Base-by-base conservation (phyloP, 164 flowering plant species). In the Houttuynia cordata region DNA sequence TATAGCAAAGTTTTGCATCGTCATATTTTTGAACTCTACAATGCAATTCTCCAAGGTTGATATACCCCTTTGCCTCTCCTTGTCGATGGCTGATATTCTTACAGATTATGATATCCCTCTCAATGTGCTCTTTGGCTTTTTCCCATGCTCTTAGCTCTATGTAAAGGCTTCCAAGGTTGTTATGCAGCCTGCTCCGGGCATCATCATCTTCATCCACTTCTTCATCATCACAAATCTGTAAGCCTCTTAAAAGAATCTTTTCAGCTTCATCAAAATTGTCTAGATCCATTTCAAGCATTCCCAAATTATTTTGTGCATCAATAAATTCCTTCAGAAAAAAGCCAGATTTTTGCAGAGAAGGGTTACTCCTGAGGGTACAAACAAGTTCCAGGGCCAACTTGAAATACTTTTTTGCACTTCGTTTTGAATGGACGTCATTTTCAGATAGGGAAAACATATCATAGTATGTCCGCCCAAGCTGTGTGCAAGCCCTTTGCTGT, bases 11-110 rank as follows among this genome's bases (percentile, higher is more conserved):
- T 52, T 67, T 68, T 42, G 97, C 93, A 19, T 86, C 95, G 18
- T 84, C 84, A 58, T 83, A 94, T 71, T 75, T 87, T 56, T 86
- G 95, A 62, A 60, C 72, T 66, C 81, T 78, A 68, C 78, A 77
- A 72, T 84, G 84, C 74, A 88, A 68, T 68, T 86, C 95, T 53
- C 96, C 99, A 18, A 85, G 93, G 79, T 94, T 94, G 49, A 91
- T 83, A 62, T 82, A 94, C 24, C 99, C 99, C 60, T 91, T 94
- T 58, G 97, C 96, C 79, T 94, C 97, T 54, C 99, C 99, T 72
- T 86, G 89, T 24, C 68, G 57, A 65, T 91, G 97, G 22, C 74
- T 75, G 64, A 94, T 88, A 52, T 65, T 79, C 55, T 80, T 72
- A 70, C 99, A 94, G 24, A 94, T 94, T 24, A 63, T 30, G 19